These are phyloP conservation scores for Cystofilobasidium bisporidii DNA, from an alignment of 768 basidiomycete genomes.

Conservation along the genomic window DNA sequence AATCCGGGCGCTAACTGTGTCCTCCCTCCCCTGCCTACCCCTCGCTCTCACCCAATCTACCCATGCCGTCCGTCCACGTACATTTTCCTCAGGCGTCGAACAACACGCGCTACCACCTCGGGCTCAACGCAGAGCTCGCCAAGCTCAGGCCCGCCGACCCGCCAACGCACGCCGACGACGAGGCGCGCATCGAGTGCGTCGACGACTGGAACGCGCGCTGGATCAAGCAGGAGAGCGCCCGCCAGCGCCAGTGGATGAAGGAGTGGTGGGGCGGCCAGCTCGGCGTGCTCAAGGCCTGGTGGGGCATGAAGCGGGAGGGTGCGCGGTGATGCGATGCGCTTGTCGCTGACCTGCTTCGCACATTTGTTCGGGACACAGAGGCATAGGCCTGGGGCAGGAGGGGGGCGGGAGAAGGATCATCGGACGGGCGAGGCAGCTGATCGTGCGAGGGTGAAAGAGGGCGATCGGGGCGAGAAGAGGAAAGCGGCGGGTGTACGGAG, in stretches of 20 bases:
- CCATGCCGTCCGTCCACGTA: neutral
- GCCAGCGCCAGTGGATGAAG: slow-evolving; percentile 21
- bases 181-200: slow-evolving; percentile 9
- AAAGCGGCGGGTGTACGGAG: no score
- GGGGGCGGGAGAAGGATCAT: no score
- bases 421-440: no score
- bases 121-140: slow-evolving; percentile 2
- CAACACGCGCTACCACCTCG: slow-evolving; percentile 14
- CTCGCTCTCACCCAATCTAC: no score
- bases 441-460: no score
- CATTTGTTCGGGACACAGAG: no score
- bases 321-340: neutral
- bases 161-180: slow-evolving; percentile 16
- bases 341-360: no score
- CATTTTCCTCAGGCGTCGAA: slow-evolving; percentile 8
- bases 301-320: slow-evolving; percentile 2
- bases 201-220: slow-evolving; percentile 12
- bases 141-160: slow-evolving; percentile 9
- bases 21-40: no score
- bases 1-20: no score
- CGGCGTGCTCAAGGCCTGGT: slow-evolving; percentile 16
- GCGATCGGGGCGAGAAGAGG: no score
- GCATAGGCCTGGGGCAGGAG: no score
- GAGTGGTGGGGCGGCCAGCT: slow-evolving; percentile 23
- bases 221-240: slow-evolving; percentile 11